A percentile compares a stretch with the other conserved stretches of the same genome.
These are phyloP conservation scores for Peniophora sp. DNA, from an alignment of 1,284 basidiomycete species.

Conservation along the genomic window DNA sequence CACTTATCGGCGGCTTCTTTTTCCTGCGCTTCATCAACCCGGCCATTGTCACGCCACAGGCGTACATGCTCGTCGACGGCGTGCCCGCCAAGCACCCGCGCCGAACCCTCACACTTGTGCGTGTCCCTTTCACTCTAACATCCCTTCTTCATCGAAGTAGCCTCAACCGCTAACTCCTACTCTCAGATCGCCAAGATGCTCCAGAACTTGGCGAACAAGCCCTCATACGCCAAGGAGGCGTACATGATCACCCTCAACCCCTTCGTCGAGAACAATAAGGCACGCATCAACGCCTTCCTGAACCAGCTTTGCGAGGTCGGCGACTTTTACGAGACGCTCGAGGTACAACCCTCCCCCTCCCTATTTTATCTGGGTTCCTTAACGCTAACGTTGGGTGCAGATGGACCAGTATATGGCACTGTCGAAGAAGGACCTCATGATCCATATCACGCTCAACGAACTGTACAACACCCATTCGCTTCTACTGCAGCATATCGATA, in stretches of 20 bases:
- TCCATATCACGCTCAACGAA: slow-evolving; percentile 99
- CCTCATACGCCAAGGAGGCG: slow-evolving; percentile 93
- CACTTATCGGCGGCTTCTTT: slow-evolving; percentile 98
- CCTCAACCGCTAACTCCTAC: neutral
- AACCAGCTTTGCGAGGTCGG: slow-evolving; percentile 97
- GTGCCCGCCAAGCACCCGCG: slow-evolving; percentile 96
- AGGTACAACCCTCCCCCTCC: slow-evolving; percentile 44
- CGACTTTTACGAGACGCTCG: slow-evolving; percentile 98
- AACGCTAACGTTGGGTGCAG: slow-evolving; percentile 34
- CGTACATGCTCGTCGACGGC: slow-evolving; percentile 98
- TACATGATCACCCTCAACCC: slow-evolving; percentile 99
- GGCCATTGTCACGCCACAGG: slow-evolving; percentile 98
- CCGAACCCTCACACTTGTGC: slow-evolving; percentile 87
- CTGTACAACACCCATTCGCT: slow-evolving; percentile 96
- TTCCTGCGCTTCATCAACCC: slow-evolving; percentile 99
- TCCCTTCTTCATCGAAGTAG: too few relatives aligned
- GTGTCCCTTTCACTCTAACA: too few relatives aligned
- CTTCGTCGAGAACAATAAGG: slow-evolving; percentile 98
- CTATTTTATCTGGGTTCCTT: neutral
- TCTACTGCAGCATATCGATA: slow-evolving; percentile 92
- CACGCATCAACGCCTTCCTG: slow-evolving; percentile 93
- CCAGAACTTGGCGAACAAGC: slow-evolving; percentile 98
- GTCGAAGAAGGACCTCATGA: slow-evolving; percentile 97
- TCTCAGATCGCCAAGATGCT: slow-evolving; percentile 96
- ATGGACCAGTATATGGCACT: slow-evolving; percentile 99